These are phyloP conservation scores for Malus sylvestris DNA, from an alignment of 306 rosid species.

Conservation along the genomic window DNA sequence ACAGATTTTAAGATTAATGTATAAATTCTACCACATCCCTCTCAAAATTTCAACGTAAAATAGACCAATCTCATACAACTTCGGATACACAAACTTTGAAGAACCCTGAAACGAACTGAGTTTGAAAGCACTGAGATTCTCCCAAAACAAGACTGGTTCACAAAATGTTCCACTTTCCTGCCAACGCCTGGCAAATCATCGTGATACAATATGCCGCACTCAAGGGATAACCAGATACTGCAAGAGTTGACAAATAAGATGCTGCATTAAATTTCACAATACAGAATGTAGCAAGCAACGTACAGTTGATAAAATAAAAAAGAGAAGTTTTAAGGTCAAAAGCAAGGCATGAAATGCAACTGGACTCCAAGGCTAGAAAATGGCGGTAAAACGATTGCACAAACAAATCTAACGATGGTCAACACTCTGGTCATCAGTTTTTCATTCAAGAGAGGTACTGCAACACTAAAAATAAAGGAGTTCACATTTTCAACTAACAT, in stretches of 20 bases:
- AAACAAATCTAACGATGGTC: neutral
- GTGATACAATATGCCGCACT: slow-evolving; percentile 69
- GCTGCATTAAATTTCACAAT: neutral
- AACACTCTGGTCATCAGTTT: too few relatives aligned
- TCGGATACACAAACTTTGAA: neutral
- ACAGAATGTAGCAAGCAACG: neutral
- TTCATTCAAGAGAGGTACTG: too few relatives aligned
- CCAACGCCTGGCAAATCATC: slow-evolving; percentile 48
- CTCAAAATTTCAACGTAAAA: neutral
- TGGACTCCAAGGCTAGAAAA: too few relatives aligned
- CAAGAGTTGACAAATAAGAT: neutral
- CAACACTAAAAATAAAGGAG: too few relatives aligned
- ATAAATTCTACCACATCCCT: neutral
- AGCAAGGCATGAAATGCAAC: neutral
- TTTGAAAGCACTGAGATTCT: neutral
- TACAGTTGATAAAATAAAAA: too few relatives aligned
- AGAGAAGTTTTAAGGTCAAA: too few relatives aligned
- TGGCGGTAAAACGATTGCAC: neutral
- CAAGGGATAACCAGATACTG: slow-evolving; percentile 63
- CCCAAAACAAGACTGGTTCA: slow-evolving; percentile 11
- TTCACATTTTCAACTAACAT: too few relatives aligned
- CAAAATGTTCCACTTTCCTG: slow-evolving; percentile 50
- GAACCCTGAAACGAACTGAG: neutral
- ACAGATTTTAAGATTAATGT: too few relatives aligned
- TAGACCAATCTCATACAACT: neutral